These are phyloP conservation scores for Pichia gijzeniarum DNA, from an alignment of 805 yeast genomes.

Conservation along the genomic window DNA sequence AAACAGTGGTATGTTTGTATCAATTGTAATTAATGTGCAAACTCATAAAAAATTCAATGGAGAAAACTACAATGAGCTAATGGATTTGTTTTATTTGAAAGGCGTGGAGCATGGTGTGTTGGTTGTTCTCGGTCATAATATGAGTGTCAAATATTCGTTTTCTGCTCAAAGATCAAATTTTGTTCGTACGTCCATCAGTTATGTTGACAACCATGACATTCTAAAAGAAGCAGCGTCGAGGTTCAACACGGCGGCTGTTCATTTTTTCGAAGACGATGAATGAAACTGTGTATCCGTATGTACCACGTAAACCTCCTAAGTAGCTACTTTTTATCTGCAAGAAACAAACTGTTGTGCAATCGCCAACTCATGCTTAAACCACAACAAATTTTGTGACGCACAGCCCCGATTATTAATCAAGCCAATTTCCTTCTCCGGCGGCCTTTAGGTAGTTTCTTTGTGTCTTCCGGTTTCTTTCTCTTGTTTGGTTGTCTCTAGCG, in stretches of 20 bases:
- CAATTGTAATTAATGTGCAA: slow-evolving; percentile 35
- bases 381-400: no score
- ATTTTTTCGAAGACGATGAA: slow-evolving; percentile 30
- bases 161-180: slow-evolving; percentile 40
- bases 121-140: slow-evolving; percentile 50
- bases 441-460: no score
- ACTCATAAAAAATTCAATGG: slow-evolving; percentile 11
- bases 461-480: neutral
- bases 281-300: no score
- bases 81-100: slow-evolving; percentile 39
- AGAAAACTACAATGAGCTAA: slow-evolving; percentile 27
- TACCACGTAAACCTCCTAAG: no score
- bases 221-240: slow-evolving; percentile 48
- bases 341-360: no score
- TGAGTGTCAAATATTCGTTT: slow-evolving; percentile 46
- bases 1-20: slow-evolving; percentile 56
- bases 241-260: slow-evolving; percentile 41
- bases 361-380: no score
- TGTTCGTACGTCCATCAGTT: slow-evolving; percentile 54
- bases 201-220: slow-evolving; percentile 39
- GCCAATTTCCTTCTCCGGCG: no score
- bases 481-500: neutral
- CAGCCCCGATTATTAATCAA: no score
- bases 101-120: slow-evolving; percentile 44
- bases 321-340: no score